Evolutionary conservation across 768 basidiomycete genomes (phyloP), one percentile per base, ranked within the genome.

Genomic region (Pleurotus pulmonarius): DNA sequence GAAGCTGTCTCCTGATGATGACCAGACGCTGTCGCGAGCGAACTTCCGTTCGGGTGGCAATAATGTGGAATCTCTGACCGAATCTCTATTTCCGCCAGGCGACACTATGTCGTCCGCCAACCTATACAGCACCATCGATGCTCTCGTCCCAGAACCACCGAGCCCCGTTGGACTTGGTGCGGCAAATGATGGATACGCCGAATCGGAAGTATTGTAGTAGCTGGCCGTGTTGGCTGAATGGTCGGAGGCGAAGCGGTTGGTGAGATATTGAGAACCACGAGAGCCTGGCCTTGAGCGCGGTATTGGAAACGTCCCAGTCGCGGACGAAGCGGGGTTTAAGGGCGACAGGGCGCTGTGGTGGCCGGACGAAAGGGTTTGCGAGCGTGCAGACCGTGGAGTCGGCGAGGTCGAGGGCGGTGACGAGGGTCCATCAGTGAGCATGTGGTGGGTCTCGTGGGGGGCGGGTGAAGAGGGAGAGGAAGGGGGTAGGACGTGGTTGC

Each of bases 111-210:
- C 75, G 43, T 75, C 70, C 1, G 82, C 78, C 13, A 88, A 73
- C 11, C 85, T 80, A 67, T 87, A 88, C 49, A 88, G 75, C 26
- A 88, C 72, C 87, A 88, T 87, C 46, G 83, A 83, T 0, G 82
- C 82, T 5, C 69, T 65, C 3, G 61, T 56, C 22, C 61, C 59
- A 3, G 58, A 43, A 15, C 37, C 20, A 47, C 78, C 73, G 64
- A 47, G 26, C 8, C 18, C 39, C 18, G 25, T 49, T 13, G 38
- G 29, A 24, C 43, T 49, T 38, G 49, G 38, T 0, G 56, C 20
- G 47, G 56, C 24, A 18, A 49, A 41, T n/a, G 44, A 6, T 40
- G 56, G 38, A 44, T 24, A 44, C 25, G 47, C 26, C 24, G 44
- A 29, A 46, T 26, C 37, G 47, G 38, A 38, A 29, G 51, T 12